A percentile compares a stretch with the other conserved stretches of the same genome.
Evolutionary conservation across 352 stramenopile species (phyloP).

Genomic region (Peronospora farinosa): DNA sequence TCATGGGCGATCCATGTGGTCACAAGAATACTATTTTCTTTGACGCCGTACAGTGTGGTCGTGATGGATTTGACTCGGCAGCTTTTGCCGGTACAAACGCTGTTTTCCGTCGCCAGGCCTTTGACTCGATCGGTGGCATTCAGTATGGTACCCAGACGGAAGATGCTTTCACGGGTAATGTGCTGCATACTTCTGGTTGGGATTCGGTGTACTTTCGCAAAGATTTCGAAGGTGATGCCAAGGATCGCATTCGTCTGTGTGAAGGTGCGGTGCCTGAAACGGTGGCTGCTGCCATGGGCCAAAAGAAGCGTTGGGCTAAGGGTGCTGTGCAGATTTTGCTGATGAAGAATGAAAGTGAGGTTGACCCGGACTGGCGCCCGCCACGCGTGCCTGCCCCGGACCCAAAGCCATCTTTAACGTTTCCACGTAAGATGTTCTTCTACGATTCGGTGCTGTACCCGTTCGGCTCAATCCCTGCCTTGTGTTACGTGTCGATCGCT

Average conservation of each 20-base stretch:
- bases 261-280: conserved; percentile 82
- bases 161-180: conserved; percentile 86
- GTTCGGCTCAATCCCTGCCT: conserved; percentile 78
- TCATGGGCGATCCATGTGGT: conserved; percentile 84
- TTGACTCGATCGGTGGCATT: conserved; percentile 86
- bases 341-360: conserved; percentile 85
- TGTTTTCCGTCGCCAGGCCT: conserved; percentile 84
- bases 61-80: conserved; percentile 83
- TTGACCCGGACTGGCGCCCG: conserved; percentile 84
- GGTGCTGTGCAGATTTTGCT: conserved; percentile 84
- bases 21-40: conserved; percentile 91
- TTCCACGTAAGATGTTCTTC: conserved; percentile 88
- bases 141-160: conserved; percentile 87
- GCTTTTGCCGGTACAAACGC: conserved; percentile 87
- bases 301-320: conserved; percentile 87
- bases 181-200: conserved; percentile 78
- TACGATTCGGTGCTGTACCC: conserved; percentile 86
- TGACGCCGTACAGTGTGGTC: conserved; percentile 81
- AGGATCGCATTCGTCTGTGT: conserved; percentile 81
- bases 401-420: conserved; percentile 71
- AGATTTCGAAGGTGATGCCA: conserved; percentile 81
- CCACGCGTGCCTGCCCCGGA: conserved; percentile 76
- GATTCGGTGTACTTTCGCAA: conserved; percentile 88
- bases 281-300: conserved; percentile 77
- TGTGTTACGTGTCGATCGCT: conserved; percentile 82